Evolutionary conservation across 371 early-diverging fungal genomes (phyloP).

Genomic region (Fennellomyces sp.): DNA sequence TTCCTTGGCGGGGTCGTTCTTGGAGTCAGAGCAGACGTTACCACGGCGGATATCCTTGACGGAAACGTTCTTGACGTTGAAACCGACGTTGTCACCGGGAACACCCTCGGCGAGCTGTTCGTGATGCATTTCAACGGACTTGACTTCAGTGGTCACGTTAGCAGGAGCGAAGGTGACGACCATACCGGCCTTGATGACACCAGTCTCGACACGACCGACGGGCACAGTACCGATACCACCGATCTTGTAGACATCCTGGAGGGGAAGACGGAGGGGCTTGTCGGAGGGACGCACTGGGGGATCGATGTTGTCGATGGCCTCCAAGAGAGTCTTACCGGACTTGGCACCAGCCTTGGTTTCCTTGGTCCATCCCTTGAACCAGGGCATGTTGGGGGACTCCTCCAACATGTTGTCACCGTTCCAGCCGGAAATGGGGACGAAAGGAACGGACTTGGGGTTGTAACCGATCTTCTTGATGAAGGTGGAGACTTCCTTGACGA

Average conservation of each 20-base stretch:
- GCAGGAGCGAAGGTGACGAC: slow-evolving; percentile 90
- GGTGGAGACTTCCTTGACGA: slow-evolving; percentile 89
- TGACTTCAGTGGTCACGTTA: slow-evolving; percentile 91
- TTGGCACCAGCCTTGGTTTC: slow-evolving; percentile 79
- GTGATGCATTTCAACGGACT: slow-evolving; percentile 99
- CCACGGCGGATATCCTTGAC: slow-evolving; percentile 97
- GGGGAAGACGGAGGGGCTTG: slow-evolving; percentile 96
- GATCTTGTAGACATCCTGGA: slow-evolving; percentile 96
- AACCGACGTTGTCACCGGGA: slow-evolving; percentile 98
- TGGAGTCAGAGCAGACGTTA: slow-evolving; percentile 94
- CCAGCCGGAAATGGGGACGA: slow-evolving; percentile 98
- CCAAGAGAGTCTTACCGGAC: slow-evolving; percentile 90
- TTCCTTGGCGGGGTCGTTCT: slow-evolving; percentile 97
- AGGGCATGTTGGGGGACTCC: slow-evolving; percentile 90
- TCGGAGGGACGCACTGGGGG: slow-evolving; percentile 91
- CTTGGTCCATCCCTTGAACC: slow-evolving; percentile 97
- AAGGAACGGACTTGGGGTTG: slow-evolving; percentile 88
- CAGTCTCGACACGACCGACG: slow-evolving; percentile 97
- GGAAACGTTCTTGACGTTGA: slow-evolving; percentile 98
- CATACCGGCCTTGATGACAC: slow-evolving; percentile 92
- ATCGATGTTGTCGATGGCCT: slow-evolving; percentile 94
- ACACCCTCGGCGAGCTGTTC: slow-evolving; percentile 89
- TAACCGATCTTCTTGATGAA: slow-evolving; percentile 96
- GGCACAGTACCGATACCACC: slow-evolving; percentile 96
- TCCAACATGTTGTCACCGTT: slow-evolving; percentile 97